Base-by-base conservation (phyloP, 805 yeast species). In the Kodamaea kaohsiungensis region DNA sequence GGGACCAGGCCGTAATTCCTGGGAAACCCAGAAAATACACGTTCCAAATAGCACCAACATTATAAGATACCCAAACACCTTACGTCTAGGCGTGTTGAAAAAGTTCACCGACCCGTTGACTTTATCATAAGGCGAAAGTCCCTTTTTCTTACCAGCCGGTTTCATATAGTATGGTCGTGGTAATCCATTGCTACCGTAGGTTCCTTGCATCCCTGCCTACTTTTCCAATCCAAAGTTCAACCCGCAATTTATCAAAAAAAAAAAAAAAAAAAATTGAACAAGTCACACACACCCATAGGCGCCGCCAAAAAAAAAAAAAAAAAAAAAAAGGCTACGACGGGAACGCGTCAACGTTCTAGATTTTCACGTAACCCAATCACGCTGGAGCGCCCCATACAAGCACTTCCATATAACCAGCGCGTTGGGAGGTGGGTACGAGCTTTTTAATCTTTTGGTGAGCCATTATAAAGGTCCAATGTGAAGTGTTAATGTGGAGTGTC, bases 121-220 rank as follows among this genome's bases (percentile, higher is more conserved):
- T 27, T 67, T 68, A 25, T 70, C 68, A 58, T 76, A 76, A 1
- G 72, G 75, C 0, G 76, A 71, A 33, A 27, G 15, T 18, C 61
- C 59, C 52, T 68, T 71, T 58, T 65, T 69, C 54, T 65, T 65
- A 46, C 56, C 61, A n/a, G 61, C 45, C 2, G 80, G 79, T 59
- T 74, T 76, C 79, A 76, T 76, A 59, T 76, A 72, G 62, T 76
- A 76, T 6, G 80, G 80, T 55, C 79, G 64, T 17, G 80, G 80
- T 48, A 76, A 67, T 13, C 79, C 80, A 56, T 72, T 68, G 52
- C 65, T 68, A 51, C 71, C 72, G 59, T 76, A 73, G 10, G 74
- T 64, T 38, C 80, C 80, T 66, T 76, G 80, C 80, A 76, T 76
- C 52, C 49, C 27, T 52, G 15, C 18, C 7, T 50, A 42, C 22